Evolutionary conservation across 2,329 filamentous ascomycete species (phyloP), one percentile per base, ranked within the genome.

Genomic region (Tolypocladium pustulatum): DNA sequence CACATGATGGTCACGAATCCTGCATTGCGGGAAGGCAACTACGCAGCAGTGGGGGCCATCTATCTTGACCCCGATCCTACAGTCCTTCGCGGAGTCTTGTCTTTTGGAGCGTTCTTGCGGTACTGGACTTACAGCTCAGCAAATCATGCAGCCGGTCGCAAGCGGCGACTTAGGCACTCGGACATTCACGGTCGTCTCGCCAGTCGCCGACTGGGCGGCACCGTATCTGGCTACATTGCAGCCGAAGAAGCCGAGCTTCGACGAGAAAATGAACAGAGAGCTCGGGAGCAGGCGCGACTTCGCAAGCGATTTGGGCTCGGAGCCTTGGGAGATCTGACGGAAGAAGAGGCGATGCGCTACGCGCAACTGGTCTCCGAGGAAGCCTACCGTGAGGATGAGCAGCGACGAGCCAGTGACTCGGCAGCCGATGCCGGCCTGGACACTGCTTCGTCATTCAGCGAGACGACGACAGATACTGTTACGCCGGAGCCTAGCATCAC

Each of bases 41-140:
- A 91, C 65, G 89, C 88, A 62, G 88, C 91, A 34, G 91, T 90
- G 3, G 87, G 91, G 1, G 90, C 91, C 17, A 89, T 97, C 57
- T 87, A 82, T 61, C 80, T 99, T 1, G 94, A 99, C 65, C 89
- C 93, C 0, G 91, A 97, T 66, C 84, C 94, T 30, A 92, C 91
- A 0, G 79, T 88, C 0, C 81, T 99, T 17, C 87, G 93, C 40
- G 94, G 94, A 7, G 85, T 96, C 61, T 86, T 97, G 1, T 88
- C 92, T 0, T 85, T 96, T 56, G 94, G 94, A 13, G 89, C 89
- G 0, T 89, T 93, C 67, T 75, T 99, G 22, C 88, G 91, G 15
- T 97, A 91, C 71, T 99, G 94, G 94, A 87, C 89, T 4, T 97
- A 95, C 70, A 95, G 90, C 71, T 93, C 91, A 12, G 87, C 87